A percentile compares a stretch with the other conserved stretches of the same genome.
These are phyloP conservation scores for Quercus aquifolioides DNA, from an alignment of 306 rosid species.

Conservation along the genomic window DNA sequence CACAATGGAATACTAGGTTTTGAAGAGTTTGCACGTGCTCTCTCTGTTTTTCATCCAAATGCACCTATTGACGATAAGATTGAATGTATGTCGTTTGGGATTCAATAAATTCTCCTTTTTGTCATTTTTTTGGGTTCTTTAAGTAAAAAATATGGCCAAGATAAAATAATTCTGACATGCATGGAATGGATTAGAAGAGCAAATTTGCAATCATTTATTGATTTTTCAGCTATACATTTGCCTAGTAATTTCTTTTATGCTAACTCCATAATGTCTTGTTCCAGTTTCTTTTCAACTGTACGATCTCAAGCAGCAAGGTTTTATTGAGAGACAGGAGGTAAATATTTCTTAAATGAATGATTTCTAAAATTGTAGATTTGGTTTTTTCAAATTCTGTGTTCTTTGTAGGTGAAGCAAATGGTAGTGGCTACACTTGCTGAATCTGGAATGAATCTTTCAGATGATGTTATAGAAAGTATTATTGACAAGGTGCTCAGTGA, in stretches of 20 bases:
- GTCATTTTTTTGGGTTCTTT: not conserved
- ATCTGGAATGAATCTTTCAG: conserved; percentile 98
- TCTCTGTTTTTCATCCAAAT: conserved; percentile 95
- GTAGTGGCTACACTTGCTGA: conserved; percentile 98
- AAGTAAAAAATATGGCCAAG: not conserved
- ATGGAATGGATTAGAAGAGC: not conserved
- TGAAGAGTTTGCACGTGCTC: conserved; percentile 97
- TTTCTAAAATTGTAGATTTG: not conserved
- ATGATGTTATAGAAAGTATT: conserved; percentile 95
- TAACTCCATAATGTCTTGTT: conserved; percentile 19
- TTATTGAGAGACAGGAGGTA: conserved; percentile 98
- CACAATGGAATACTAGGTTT: conserved; percentile 97
- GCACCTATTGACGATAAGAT: conserved; percentile 95
- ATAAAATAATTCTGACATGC: not conserved
- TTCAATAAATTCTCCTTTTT: not conserved
- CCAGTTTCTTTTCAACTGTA: conserved; percentile 97
- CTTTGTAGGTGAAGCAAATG: conserved; percentile 93
- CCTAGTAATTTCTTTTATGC: not conserved
- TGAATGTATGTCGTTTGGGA: conserved; percentile 57
- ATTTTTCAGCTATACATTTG: conserved; percentile 1
- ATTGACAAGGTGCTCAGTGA: conserved; percentile 76
- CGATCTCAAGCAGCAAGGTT: conserved; percentile 99
- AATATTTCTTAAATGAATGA: conserved; percentile 1
- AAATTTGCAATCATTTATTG: not conserved
- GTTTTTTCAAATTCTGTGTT: conserved; percentile 11